phyloP scores from a whole-genome alignment of 2,329 filamentous ascomycete genomes.

The Orbilia javanica region DNA sequence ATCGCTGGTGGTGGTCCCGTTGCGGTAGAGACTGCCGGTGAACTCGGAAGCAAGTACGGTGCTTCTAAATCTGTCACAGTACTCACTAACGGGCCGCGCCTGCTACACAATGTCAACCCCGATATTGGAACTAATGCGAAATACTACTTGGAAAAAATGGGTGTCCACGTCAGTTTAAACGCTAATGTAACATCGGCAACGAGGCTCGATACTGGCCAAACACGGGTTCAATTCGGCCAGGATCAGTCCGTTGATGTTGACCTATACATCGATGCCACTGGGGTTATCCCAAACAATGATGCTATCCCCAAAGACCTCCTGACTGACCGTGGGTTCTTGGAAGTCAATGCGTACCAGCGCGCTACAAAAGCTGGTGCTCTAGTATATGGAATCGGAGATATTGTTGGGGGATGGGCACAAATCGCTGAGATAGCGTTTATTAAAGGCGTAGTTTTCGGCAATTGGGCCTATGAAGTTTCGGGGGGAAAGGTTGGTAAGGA shows the following conservation, averaged over 20 bases:
- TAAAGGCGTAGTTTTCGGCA: slow-evolving; percentile 33
- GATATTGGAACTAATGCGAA: slow-evolving; percentile 51
- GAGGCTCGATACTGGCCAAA: slow-evolving; percentile 47
- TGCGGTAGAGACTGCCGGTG: slow-evolving; percentile 48
- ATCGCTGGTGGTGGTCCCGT: slow-evolving; percentile 49
- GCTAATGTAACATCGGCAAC: slow-evolving; percentile 25
- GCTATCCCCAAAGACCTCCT: slow-evolving; percentile 45
- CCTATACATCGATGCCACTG: slow-evolving; percentile 54
- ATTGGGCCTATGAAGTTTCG: slow-evolving; percentile 52
- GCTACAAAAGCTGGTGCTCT: slow-evolving; percentile 43
- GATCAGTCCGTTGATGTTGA: slow-evolving; percentile 50
- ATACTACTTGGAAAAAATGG: slow-evolving; percentile 45
- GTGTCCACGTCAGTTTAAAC: slow-evolving; percentile 33
- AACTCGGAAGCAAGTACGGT: slow-evolving; percentile 41
- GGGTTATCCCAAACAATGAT: slow-evolving; percentile 49
- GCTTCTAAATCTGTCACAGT: slow-evolving; percentile 45
- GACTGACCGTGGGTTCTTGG: slow-evolving; percentile 45
- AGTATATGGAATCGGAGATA: slow-evolving; percentile 53
- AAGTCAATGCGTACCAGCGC: slow-evolving; percentile 46
- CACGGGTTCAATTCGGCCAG: slow-evolving; percentile 35
- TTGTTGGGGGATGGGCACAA: slow-evolving; percentile 48
- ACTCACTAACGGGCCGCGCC: slow-evolving; percentile 46
- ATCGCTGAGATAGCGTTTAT: slow-evolving; percentile 51
- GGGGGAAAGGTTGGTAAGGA: slow-evolving; percentile 53
- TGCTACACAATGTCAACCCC: slow-evolving; percentile 46